phyloP scores from a whole-genome alignment of 352 stramenopile genomes.

The Aphanomyces astaci region DNA sequence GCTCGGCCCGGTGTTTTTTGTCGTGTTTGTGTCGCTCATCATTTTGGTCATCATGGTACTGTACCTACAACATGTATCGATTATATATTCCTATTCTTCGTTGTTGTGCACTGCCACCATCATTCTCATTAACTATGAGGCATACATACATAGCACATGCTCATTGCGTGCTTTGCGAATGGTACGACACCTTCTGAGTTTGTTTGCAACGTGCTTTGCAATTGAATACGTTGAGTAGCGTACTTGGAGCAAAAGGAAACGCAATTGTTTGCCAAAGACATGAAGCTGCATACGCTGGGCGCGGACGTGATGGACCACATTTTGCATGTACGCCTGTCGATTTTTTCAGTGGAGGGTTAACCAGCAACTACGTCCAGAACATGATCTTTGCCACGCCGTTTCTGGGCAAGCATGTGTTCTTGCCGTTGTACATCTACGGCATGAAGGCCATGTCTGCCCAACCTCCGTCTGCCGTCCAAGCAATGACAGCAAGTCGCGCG shows the following conservation, averaged over 20 bases:
- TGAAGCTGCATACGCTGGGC: conserved; percentile 1
- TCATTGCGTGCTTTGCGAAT: conserved; percentile 22
- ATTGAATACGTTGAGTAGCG: no score
- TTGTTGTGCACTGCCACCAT: no score
- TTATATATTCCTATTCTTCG: no score
- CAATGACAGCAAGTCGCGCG: no score
- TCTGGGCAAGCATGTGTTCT: neutral
- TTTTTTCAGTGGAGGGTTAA: neutral
- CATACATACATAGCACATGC: conserved; percentile 24
- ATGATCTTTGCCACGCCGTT: conserved; percentile 17
- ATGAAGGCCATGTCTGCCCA: neutral
- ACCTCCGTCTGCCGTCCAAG: no score
- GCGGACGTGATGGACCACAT: conserved; percentile 11
- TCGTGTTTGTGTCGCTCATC: conserved; percentile 18
- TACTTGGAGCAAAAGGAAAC: conserved; percentile 21
- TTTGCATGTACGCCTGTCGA: neutral
- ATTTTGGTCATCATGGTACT: conserved; percentile 17
- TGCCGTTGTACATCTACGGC: conserved; percentile 3
- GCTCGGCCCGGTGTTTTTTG: conserved; percentile 16
- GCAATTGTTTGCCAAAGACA: conserved; percentile 5
- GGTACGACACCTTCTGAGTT: no score
- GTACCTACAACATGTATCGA: neutral
- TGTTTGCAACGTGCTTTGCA: no score
- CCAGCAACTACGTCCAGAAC: neutral
- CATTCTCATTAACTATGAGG: no score